These are phyloP conservation scores for Xylaria sp. DNA, from an alignment of 2,329 filamentous ascomycete genomes.

Conservation along the genomic window DNA sequence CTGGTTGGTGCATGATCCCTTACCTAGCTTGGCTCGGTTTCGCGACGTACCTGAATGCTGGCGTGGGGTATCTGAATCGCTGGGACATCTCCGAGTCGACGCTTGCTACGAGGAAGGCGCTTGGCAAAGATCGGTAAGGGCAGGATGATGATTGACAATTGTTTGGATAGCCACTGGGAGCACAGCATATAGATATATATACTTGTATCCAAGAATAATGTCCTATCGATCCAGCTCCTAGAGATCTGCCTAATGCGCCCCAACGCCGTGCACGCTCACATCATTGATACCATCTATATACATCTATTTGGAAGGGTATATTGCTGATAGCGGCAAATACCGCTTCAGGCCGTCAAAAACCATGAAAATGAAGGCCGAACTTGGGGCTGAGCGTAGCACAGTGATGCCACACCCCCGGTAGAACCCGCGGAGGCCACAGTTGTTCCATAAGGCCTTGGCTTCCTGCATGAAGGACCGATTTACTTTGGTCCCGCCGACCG, in stretches of 20 bases:
- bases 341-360: constrained; percentile 88
- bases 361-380: constrained; percentile 98
- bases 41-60: constrained; percentile 83
- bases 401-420: constrained; percentile 97
- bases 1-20: constrained; percentile 79
- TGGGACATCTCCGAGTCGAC: constrained; percentile 65
- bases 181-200: constrained; percentile 19
- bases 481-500: constrained; percentile 65
- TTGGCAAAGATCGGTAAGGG: constrained; percentile 41
- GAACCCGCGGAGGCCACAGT: constrained; percentile 83
- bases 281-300: constrained; percentile 33
- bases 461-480: constrained; percentile 78
- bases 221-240: constrained; percentile 4
- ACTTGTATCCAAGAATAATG: constrained; percentile 21
- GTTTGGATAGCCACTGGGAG: constrained; percentile 3
- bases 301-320: constrained; percentile 25
- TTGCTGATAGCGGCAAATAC: constrained; percentile 63
- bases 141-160: background rate
- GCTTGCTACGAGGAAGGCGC: constrained; percentile 47
- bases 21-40: constrained; percentile 90
- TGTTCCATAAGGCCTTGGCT: constrained; percentile 77
- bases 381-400: constrained; percentile 85
- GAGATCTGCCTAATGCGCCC: constrained; percentile 24
- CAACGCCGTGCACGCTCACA: constrained; percentile 35
- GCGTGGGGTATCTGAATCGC: constrained; percentile 73